Evolutionary conservation across 331 rosid species (phyloP).

Genomic region (Arachis monticola): DNA sequence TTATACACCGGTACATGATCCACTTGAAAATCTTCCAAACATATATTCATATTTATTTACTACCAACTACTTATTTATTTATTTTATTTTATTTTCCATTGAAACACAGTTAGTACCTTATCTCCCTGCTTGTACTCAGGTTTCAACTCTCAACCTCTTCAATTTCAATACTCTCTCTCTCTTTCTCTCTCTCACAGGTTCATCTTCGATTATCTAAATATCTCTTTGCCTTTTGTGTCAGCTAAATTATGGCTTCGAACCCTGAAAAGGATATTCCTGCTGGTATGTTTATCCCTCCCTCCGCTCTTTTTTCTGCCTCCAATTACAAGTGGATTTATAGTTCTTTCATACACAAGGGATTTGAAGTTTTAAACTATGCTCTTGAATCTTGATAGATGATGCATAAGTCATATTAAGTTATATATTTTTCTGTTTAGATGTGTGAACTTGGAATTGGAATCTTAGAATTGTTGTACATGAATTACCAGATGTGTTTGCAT

Average conservation of each 20-base stretch:
- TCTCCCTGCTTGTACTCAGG: not conserved
- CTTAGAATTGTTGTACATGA: not conserved
- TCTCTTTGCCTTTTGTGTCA: conserved; percentile 34
- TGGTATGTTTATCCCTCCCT: conserved; percentile 41
- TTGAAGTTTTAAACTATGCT: not conserved
- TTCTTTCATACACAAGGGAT: not conserved
- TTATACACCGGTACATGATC: no score
- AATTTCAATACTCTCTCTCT: not conserved
- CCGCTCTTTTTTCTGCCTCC: not conserved
- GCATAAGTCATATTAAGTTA: not conserved
- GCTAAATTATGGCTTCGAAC: conserved; percentile 52
- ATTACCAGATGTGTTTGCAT: not conserved
- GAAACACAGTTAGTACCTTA: not conserved
- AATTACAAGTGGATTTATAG: not conserved
- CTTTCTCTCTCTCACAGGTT: not conserved
- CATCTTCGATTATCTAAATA: not conserved
- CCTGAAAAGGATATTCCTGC: conserved; percentile 57
- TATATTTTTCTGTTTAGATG: not conserved
- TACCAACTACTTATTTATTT: no score
- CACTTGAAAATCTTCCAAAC: no score
- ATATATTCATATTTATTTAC: not conserved
- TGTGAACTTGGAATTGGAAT: not conserved
- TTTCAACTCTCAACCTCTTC: not conserved
- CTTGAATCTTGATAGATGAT: not conserved
- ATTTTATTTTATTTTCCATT: not conserved